These are phyloP conservation scores for Verbascum thapsus DNA, from an alignment of 257 asterid genomes.

Conservation along the genomic window DNA sequence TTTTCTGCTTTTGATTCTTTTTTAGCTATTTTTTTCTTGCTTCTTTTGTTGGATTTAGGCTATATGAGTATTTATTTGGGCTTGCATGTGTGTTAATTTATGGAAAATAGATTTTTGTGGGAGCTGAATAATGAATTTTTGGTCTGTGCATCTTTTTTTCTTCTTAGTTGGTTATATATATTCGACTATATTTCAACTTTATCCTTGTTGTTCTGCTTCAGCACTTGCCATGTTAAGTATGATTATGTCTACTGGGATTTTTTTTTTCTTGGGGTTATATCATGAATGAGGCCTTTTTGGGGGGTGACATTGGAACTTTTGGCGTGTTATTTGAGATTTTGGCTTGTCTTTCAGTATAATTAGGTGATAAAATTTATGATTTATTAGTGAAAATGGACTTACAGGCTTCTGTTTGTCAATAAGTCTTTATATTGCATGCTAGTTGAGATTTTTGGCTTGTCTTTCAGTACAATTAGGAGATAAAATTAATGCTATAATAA, in stretches of 20 bases:
- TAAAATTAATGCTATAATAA: neutral
- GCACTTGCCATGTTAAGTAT: neutral
- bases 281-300: neutral
- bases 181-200: neutral
- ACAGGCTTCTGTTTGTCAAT: neutral
- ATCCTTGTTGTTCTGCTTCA: neutral
- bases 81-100: slow-evolving; percentile 31
- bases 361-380: neutral
- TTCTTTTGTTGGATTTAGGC: neutral
- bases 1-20: neutral
- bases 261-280: neutral
- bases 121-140: neutral
- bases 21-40: neutral
- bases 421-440: neutral
- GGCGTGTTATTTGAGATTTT: slow-evolving; percentile 14
- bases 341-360: slow-evolving; percentile 9
- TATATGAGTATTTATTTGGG: slow-evolving; percentile 1
- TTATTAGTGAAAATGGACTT: neutral
- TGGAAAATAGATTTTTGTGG: neutral
- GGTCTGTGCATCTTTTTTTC: slow-evolving; percentile 7
- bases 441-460: slow-evolving; percentile 19
- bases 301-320: neutral
- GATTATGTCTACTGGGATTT: neutral
- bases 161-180: neutral
- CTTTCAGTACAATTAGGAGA: slow-evolving; percentile 1